phyloP scores from a whole-genome alignment of 2,329 filamentous ascomycete species.

The Ceratocystis smalleyi region DNA sequence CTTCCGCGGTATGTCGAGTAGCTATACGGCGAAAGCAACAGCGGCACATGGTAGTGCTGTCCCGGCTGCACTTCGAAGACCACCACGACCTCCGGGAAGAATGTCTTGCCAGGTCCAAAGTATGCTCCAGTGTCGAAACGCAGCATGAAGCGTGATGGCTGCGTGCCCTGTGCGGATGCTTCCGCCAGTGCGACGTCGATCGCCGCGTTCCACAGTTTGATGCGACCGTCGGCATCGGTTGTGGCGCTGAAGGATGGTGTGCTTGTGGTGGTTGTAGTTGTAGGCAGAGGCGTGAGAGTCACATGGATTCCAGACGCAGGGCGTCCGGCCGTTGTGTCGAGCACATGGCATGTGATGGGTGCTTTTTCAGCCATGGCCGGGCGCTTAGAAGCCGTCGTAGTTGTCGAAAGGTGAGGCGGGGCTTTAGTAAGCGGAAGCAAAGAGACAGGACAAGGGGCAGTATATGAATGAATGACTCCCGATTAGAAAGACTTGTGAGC shows the following conservation, averaged over 20 bases:
- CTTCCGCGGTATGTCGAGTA: constrained; percentile 73
- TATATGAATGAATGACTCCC: too few species aligned
- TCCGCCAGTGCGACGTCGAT: background rate
- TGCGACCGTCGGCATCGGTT: constrained; percentile 63
- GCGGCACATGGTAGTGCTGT: constrained; percentile 65
- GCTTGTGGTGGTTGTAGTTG: constrained; percentile 20
- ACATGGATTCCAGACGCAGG: constrained; percentile 54
- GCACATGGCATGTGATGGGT: constrained; percentile 73
- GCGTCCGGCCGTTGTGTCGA: constrained; percentile 61
- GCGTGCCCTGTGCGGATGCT: background rate
- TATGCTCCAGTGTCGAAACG: constrained; percentile 59
- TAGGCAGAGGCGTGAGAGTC: constrained; percentile 34
- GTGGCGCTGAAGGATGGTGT: constrained; percentile 40
- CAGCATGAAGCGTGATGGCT: constrained; percentile 47
- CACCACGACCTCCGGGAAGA: constrained; percentile 45
- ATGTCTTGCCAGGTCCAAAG: constrained; percentile 47
- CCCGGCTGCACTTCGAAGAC: constrained; percentile 37
- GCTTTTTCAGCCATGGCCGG: constrained; percentile 29
- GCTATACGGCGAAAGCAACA: constrained; percentile 62
- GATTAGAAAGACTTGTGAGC: too few species aligned
- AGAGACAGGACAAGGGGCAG: background rate
- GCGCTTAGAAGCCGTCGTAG: background rate
- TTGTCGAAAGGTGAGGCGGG: background rate
- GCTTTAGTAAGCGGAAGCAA: background rate
- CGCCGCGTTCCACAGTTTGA: constrained; percentile 41